Conservation (phyloP, 2,329 filamentous ascomycete species). For the Colletotrichum higginsianum region DNA sequence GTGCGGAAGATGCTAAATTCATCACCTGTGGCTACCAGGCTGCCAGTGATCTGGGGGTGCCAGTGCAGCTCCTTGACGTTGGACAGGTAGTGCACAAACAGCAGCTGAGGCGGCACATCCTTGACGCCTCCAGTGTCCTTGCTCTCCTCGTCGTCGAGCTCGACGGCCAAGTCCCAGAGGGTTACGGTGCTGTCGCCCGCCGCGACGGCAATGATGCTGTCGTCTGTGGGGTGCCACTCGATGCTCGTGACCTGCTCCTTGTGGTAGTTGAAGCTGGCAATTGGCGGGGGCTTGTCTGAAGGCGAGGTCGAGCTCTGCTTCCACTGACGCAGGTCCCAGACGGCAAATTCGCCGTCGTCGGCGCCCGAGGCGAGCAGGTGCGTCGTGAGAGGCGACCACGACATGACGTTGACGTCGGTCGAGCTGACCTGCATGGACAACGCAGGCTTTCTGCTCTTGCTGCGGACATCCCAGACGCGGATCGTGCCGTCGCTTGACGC, state of each 20-base stretch:
- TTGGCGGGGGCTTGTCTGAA: conserved; percentile 76
- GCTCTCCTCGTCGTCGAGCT: conserved; percentile 97
- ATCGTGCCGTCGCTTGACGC: conserved; percentile 95
- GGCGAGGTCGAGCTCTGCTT: conserved; percentile 72
- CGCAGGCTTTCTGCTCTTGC: conserved; percentile 90
- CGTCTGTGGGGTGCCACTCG: conserved; percentile 98
- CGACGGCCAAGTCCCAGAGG: conserved; percentile 96
- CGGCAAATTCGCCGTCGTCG: conserved; percentile 93
- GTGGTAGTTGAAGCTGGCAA: conserved; percentile 96
- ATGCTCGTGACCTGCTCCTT: conserved; percentile 96
- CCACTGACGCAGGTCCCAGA: conserved; percentile 98
- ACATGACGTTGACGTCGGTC: conserved; percentile 95
- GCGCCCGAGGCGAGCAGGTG: conserved; percentile 93
- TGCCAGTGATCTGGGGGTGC: conserved; percentile 96
- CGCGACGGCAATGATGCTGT: conserved; percentile 93
- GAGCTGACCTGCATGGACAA: conserved; percentile 87
- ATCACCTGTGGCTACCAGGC: conserved; percentile 90
- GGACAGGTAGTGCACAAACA: conserved; percentile 98
- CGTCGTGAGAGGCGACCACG: conserved; percentile 90
- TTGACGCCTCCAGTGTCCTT: conserved; percentile 88
- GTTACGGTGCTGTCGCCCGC: conserved; percentile 95
- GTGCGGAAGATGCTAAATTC: conserved; percentile 90
- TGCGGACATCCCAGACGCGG: conserved; percentile 95
- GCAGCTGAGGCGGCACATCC: conserved; percentile 92
- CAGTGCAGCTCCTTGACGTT: conserved; percentile 97